phyloP scores from a whole-genome alignment of 129 eudicot genomes.

The Apium graveolens region DNA sequence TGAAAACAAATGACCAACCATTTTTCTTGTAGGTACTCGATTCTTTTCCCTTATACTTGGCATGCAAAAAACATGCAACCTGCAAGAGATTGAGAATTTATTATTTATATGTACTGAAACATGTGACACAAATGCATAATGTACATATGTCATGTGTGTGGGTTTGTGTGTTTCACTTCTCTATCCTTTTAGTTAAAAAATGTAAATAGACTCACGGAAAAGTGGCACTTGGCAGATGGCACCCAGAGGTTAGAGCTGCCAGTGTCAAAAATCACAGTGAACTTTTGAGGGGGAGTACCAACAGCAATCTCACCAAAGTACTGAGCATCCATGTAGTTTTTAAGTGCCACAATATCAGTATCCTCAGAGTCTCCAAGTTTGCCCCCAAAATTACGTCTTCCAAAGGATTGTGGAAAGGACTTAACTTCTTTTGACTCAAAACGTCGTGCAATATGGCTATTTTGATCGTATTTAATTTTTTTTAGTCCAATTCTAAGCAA shows the following conservation, averaged over 20 bases:
- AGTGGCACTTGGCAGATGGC: constrained; percentile 51
- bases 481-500: constrained; percentile 43
- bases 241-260: constrained; percentile 63
- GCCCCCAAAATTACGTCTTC: constrained; percentile 9
- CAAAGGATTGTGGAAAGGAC: constrained; percentile 10
- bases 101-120: neutral
- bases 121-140: neutral
- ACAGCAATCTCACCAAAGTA: constrained; percentile 53
- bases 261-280: constrained; percentile 53
- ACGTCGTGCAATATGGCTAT: constrained; percentile 30
- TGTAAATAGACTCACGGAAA: constrained; percentile 32
- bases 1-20: constrained; percentile 21
- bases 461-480: constrained; percentile 30
- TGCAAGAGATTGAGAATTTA: constrained; percentile 5
- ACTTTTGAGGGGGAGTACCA: constrained; percentile 59
- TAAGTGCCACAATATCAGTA: constrained; percentile 36
- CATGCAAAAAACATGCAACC: constrained; percentile 46
- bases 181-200: neutral
- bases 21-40: constrained; percentile 42
- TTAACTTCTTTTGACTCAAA: constrained; percentile 28
- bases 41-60: constrained; percentile 36
- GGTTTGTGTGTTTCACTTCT: neutral
- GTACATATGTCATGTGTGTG: neutral
- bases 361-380: constrained; percentile 22
- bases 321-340: constrained; percentile 61